Evolutionary conservation across 169 alveolate species (phyloP), one percentile per base, ranked within the genome.

Genomic region (Haemoproteus tartakovskyi): DNA sequence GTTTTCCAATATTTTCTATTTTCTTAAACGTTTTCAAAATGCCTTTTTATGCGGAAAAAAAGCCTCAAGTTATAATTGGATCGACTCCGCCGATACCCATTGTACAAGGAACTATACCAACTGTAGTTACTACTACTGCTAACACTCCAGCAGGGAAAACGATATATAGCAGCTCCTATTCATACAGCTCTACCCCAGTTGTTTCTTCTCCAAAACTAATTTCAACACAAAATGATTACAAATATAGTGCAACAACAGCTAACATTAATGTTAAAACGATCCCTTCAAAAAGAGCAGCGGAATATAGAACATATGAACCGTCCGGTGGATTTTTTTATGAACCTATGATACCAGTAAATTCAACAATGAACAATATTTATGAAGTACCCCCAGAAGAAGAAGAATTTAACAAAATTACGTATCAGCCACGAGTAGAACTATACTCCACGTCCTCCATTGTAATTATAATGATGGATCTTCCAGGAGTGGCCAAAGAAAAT

Each of bases 321-420:
- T 70, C 63, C 8, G 26, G 18, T 24, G 48, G 36, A 16, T 9
- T 43, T 21, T 67, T 41, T 27, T 67, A 67, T 37, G 82, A 67
- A 67, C 19, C 70, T n/a, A n/a, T n/a, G 30, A 40, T 67, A 30
- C 82, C 82, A 16, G 51, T 67, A 67, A 67, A 38, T 41, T 54
- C 51, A 14, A 67, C 26, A 33, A 67, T 70, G 43, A 67, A 67
- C 24, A 67, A 67, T 12, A 52, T 67, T 40, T 67, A 54, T 24
- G 82, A 67, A 67, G 47, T 67, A 67, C 26, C 67, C 8, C 82
- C 82, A n/a, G 22, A 64, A 12, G 38, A 67, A 45, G 82, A 67
- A 54, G 82, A 67, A 30, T 54, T 56, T 27, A 54, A 43, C 16
- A 67, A 43, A 52, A 67, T 67, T 40, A 52, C 62, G n/a, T 67